Conservation (phyloP, 164 flowering plant genomes). For the Vitis riparia region DNA sequence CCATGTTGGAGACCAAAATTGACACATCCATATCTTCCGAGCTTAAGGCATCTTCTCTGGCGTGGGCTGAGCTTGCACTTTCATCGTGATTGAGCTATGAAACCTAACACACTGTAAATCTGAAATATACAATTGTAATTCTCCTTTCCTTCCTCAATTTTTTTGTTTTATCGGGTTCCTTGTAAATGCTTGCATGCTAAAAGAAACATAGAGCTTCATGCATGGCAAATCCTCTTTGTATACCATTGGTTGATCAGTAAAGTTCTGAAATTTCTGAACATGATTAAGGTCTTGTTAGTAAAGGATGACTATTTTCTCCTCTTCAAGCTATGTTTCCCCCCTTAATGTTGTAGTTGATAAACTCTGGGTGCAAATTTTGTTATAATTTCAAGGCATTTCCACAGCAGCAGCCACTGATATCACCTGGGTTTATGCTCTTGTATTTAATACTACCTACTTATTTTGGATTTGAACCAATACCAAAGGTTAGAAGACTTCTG, state of each 20-base stretch:
- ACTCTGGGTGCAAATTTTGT: no score
- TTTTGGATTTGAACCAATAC: no score
- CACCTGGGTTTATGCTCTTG: no score
- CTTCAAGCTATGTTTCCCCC: not conserved
- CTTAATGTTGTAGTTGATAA: no score
- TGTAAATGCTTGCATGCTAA: conserved; percentile 29
- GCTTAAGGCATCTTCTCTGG: conserved; percentile 76
- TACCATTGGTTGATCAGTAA: conserved; percentile 13
- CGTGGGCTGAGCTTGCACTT: conserved; percentile 95
- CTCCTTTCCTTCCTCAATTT: conserved; percentile 5
- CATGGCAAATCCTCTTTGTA: conserved; percentile 20
- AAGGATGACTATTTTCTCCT: not conserved
- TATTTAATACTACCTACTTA: no score
- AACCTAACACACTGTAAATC: conserved; percentile 47
- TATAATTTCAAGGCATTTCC: no score
- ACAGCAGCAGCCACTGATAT: no score
- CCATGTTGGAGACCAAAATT: conserved; percentile 62
- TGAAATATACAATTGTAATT: conserved; percentile 20
- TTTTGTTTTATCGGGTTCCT: not conserved
- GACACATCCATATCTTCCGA: conserved; percentile 61
- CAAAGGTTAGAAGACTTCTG: no score
- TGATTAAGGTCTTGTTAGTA: no score
- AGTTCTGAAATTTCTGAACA: conserved; percentile 9
- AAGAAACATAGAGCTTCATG: conserved; percentile 18
- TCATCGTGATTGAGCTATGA: conserved; percentile 39